phyloP scores from a whole-genome alignment of 768 basidiomycete genomes.

The Agrocybe chaxingu region DNA sequence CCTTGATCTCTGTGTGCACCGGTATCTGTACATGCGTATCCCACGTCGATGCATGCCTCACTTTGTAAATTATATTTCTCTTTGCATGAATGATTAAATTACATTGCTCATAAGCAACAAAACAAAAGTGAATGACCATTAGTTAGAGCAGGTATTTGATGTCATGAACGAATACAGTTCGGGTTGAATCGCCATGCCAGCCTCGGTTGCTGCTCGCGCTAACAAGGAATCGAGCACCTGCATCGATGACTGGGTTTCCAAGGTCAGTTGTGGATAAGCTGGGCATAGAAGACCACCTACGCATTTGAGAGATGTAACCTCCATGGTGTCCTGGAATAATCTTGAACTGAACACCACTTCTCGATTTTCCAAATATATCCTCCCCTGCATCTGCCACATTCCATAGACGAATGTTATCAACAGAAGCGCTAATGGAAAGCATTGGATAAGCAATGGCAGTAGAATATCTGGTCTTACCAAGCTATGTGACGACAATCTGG shows the following conservation, averaged over 20 bases:
- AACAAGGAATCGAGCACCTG: slow-evolving; percentile 78
- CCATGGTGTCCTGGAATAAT: slow-evolving; percentile 96
- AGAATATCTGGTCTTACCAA: slow-evolving; percentile 51
- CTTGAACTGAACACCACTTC: slow-evolving; percentile 82
- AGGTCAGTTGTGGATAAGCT: slow-evolving; percentile 7
- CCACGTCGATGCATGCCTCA: background rate
- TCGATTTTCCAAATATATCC: slow-evolving; percentile 59
- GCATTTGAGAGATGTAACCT: slow-evolving; percentile 88
- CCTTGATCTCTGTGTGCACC: slow-evolving; percentile 1
- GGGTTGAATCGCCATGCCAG: slow-evolving; percentile 89
- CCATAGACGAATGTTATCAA: slow-evolving; percentile 93
- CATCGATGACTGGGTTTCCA: slow-evolving; percentile 72
- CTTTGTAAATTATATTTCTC: slow-evolving; percentile 8
- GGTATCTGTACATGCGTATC: slow-evolving; percentile 8
- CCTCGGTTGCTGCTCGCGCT: slow-evolving; percentile 93
- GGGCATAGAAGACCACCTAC: slow-evolving; percentile 46
- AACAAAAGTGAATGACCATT: background rate
- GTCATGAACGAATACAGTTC: slow-evolving; percentile 89
- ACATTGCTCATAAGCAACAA: background rate
- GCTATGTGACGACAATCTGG: slow-evolving; percentile 92
- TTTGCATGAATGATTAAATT: background rate
- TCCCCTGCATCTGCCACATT: slow-evolving; percentile 80
- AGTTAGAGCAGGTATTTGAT: slow-evolving; percentile 43
- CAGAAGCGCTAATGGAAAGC: slow-evolving; percentile 62
- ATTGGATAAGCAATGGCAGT: background rate